Evolutionary conservation across 2,329 filamentous ascomycete species (phyloP), one percentile per base, ranked within the genome.

Genomic region (Teratosphaeria viscida): DNA sequence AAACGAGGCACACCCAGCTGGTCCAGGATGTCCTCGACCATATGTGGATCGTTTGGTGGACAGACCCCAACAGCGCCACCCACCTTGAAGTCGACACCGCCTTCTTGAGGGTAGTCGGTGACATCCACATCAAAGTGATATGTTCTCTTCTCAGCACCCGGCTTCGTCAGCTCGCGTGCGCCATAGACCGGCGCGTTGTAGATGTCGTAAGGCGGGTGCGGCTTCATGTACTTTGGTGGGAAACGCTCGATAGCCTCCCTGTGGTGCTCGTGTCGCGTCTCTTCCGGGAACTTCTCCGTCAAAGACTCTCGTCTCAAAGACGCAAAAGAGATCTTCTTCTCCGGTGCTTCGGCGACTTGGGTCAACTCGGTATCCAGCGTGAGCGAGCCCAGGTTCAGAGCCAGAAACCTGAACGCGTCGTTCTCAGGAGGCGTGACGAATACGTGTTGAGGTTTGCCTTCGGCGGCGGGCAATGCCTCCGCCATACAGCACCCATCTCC

Each of bases 121-220:
- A 99, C 88, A 69, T 99, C 94, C 53, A 99, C 84, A 69, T 97
- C 94, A 69, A 97, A 97, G 75, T 99, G 94, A 73, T 92, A 96
- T 0, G 94, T 99, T 62, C 92, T 84, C 83, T 99, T 99, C 79
- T 96, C 90, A 5, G 94, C 94, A 26, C 92, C 92, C 27, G 84
- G 80, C 71, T 85, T 88, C 12, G 94, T 99, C 71, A 99, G 78
- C 75, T 96, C 91, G 59, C 94, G 87, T 2, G 90, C 84, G 67
- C 86, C 86, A 74, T 90, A 87, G 54, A 99, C 83, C 64, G 86
- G 90, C n/a, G 92, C 92, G 0, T 91, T 88, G 75, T 89, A 95
- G 62, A 97, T 91, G 65, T 92, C 82, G 75, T 95, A 94, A 0
- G 94, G 94, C 59, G 90, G 90, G 73, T 99, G 94, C 29, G 94